Conservation (phyloP, 306 rosid genomes). For the Alnus rubra region DNA sequence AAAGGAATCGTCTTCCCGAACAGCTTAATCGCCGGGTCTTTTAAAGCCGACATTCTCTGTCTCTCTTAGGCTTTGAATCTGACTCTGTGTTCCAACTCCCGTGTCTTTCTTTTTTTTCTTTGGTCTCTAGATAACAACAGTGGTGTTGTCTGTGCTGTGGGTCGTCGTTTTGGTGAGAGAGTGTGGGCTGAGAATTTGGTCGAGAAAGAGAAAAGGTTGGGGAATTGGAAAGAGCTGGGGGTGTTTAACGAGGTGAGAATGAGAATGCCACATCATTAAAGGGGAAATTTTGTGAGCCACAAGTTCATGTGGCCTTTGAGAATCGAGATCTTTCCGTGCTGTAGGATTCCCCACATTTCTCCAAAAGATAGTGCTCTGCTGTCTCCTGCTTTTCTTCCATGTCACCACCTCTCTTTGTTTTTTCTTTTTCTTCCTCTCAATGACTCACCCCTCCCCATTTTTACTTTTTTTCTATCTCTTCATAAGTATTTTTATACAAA, state of each 20-base stretch:
- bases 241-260: slow-evolving; percentile 31
- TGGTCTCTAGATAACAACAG: neutral
- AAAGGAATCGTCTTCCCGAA: slow-evolving; percentile 77
- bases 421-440: neutral
- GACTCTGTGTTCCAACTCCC: neutral
- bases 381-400: slow-evolving; percentile 46
- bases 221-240: neutral
- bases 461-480: no score
- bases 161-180: slow-evolving; percentile 13
- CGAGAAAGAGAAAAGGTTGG: neutral
- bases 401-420: slow-evolving; percentile 35
- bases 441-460: neutral
- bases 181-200: slow-evolving; percentile 14
- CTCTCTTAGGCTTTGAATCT: neutral
- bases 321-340: slow-evolving; percentile 54
- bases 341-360: slow-evolving; percentile 69
- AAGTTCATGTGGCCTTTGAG: slow-evolving; percentile 68
- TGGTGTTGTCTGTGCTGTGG: neutral
- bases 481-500: no score
- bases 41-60: slow-evolving; percentile 57
- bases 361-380: slow-evolving; percentile 58
- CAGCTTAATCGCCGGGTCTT: slow-evolving; percentile 63
- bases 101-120: slow-evolving; percentile 14
- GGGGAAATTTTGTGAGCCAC: slow-evolving; percentile 67
- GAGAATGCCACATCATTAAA: slow-evolving; percentile 62